Evolutionary conservation across 208 protist species (phyloP).

Genomic region (Crithidia bombi): DNA sequence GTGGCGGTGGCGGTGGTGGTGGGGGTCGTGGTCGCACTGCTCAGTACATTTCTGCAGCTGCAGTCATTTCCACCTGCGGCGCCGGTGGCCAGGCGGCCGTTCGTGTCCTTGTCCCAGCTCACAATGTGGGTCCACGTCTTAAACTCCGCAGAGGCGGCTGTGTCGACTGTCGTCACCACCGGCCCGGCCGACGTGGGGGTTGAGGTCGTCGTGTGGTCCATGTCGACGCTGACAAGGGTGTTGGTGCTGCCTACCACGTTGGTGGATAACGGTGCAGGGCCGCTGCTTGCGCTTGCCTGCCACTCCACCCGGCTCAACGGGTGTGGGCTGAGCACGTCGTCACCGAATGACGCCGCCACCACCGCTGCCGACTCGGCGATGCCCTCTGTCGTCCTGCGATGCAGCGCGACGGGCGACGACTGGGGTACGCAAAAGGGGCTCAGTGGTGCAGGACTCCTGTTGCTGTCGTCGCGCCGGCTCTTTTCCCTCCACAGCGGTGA

Average conservation of each 20-base stretch:
- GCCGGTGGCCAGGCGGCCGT: background rate
- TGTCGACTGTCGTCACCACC: too few species aligned
- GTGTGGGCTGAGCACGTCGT: background rate
- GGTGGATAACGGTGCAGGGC: background rate
- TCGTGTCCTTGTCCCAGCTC: constrained; percentile 8
- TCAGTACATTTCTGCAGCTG: background rate
- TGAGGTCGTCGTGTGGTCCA: background rate
- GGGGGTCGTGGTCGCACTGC: background rate
- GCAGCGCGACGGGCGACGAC: too few species aligned
- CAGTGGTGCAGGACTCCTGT: too few species aligned
- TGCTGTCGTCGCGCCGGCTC: too few species aligned
- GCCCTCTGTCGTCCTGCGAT: too few species aligned
- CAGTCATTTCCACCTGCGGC: too few species aligned
- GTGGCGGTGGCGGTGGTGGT: background rate
- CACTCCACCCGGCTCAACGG: background rate
- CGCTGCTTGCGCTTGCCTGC: background rate
- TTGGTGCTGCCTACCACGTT: constrained; percentile 4
- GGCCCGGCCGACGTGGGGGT: background rate
- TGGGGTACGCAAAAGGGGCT: too few species aligned
- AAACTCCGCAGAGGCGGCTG: background rate
- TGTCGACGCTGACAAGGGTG: constrained; percentile 15
- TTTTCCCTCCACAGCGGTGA: too few species aligned
- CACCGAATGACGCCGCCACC: too few species aligned
- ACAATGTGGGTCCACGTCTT: constrained; percentile 13
- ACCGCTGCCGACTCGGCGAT: too few species aligned